Evolutionary conservation across 1,139 yeast species (phyloP).

Genomic region (Debaryomyces udenii): DNA sequence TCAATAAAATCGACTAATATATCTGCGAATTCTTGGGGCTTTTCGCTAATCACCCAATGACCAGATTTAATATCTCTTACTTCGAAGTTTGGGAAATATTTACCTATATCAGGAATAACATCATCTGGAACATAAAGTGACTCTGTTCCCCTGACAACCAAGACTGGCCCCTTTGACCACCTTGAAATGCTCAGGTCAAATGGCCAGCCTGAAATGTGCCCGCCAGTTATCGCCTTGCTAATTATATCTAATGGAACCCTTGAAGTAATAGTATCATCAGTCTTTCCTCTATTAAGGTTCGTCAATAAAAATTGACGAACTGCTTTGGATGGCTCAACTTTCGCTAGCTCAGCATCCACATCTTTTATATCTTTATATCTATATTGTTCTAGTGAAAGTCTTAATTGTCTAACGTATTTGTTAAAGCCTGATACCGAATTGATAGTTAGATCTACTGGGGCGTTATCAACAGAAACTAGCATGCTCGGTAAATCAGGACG

Average conservation of each 20-base stretch:
- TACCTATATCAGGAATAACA: constrained; percentile 70
- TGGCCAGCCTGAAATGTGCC: constrained; percentile 79
- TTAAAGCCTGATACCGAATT: constrained; percentile 56
- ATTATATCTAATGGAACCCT: constrained; percentile 74
- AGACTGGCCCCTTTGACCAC: constrained; percentile 66
- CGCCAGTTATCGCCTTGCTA: constrained; percentile 62
- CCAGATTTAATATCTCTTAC: constrained; percentile 79
- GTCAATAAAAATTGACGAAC: constrained; percentile 83
- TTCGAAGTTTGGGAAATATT: constrained; percentile 78
- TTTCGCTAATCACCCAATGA: constrained; percentile 88
- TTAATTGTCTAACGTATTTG: constrained; percentile 65
- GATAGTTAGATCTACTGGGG: constrained; percentile 72
- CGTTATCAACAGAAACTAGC: constrained; percentile 83
- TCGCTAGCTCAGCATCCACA: constrained; percentile 65
- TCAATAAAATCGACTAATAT: constrained; percentile 61
- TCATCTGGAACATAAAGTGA: constrained; percentile 89
- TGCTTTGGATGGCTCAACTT: constrained; percentile 60
- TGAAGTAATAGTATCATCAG: constrained; percentile 38
- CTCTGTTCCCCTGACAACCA: constrained; percentile 78
- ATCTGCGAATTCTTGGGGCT: constrained; percentile 69
- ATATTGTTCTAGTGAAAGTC: constrained; percentile 50
- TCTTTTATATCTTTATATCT: constrained; percentile 58
- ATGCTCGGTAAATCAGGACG: constrained; percentile 65
- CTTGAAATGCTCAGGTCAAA: constrained; percentile 56
- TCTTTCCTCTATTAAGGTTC: constrained; percentile 56